A percentile compares a stretch with the other conserved stretches of the same genome.
Evolutionary conservation across 345 rosid species (phyloP).

Genomic region (Rhodomyrtus tomentosa): DNA sequence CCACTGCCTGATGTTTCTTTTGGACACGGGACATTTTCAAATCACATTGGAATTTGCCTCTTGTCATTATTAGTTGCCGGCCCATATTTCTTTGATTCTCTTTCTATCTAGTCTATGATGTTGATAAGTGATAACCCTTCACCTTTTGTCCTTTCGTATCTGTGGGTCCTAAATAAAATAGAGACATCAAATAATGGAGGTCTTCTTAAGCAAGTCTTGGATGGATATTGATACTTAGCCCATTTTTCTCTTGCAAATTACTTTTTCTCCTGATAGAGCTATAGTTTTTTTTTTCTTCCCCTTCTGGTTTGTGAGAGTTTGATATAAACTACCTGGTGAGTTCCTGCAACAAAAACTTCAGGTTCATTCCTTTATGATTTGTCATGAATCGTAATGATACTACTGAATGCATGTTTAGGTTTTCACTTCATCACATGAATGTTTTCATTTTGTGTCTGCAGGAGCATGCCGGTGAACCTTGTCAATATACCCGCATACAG

Average conservation of each 20-base stretch:
- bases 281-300: not conserved
- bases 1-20: not conserved
- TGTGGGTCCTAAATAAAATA: not conserved
- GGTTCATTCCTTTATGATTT: not conserved
- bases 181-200: not conserved
- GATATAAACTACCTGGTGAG: not conserved
- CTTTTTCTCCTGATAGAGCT: not conserved
- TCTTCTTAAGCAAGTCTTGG: not conserved
- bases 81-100: not conserved
- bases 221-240: not conserved
- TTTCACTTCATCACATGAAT: not conserved
- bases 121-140: not conserved
- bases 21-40: not conserved
- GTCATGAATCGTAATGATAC: not conserved
- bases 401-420: not conserved
- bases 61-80: not conserved
- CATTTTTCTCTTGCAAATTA: not conserved
- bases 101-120: not conserved
- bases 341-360: not conserved
- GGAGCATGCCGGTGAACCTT: slow-evolving; percentile 28
- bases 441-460: slow-evolving; percentile 18
- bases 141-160: not conserved
- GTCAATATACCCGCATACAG: slow-evolving; percentile 20
- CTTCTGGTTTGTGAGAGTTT: not conserved
- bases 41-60: not conserved